Base-by-base conservation (phyloP, 169 alveolate genomes). In the Theileria orientalis region DNA sequence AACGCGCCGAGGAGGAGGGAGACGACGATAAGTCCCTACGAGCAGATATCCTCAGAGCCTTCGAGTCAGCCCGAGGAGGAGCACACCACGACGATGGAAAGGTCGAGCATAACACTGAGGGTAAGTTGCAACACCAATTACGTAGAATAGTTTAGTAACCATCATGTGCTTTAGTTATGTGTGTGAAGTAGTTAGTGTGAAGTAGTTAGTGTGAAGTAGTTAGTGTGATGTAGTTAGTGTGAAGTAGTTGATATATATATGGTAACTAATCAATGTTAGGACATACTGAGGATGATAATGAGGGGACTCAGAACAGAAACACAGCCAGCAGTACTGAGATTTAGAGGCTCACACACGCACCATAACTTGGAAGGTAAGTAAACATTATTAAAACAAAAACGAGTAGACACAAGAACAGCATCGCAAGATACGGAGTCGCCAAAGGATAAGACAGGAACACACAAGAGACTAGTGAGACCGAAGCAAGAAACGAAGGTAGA, bases 221-320 rank as follows among this genome's bases (percentile, higher is more conserved):
- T n/a, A n/a, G n/a, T n/a, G n/a, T n/a, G n/a, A n/a, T n/a, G n/a
- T n/a, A n/a, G n/a, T n/a, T n/a, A n/a, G n/a, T n/a, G n/a, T n/a
- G n/a, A n/a, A n/a, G n/a, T n/a, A n/a, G n/a, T n/a, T n/a, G 8
- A 0, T 0, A 3, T n/a, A 8, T 30, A 40, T 9, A 6, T 21
- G 1, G 6, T 9, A n/a, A 46, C 35, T 21, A 25, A n/a, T 33
- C 29, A 1, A n/a, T 2, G 19, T 57, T 62, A 72, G 88, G 78
- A 72, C 1, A 73, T 80, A 16, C 29, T 80, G 63, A 68, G 83
- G 37, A 60, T 80, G 77, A 72, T 80, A 27, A 62, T 80, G 74
- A 76, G 84, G 11, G 84, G 88, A 52, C 33, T 69, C 29, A 30
- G 77, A 27, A 33, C 61, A 42, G 74, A 64, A 64, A 32, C 74